Evolutionary conservation across 177 flowering plant species (phyloP), one percentile per base, ranked within the genome.

Genomic region (Vitis hybrid): DNA sequence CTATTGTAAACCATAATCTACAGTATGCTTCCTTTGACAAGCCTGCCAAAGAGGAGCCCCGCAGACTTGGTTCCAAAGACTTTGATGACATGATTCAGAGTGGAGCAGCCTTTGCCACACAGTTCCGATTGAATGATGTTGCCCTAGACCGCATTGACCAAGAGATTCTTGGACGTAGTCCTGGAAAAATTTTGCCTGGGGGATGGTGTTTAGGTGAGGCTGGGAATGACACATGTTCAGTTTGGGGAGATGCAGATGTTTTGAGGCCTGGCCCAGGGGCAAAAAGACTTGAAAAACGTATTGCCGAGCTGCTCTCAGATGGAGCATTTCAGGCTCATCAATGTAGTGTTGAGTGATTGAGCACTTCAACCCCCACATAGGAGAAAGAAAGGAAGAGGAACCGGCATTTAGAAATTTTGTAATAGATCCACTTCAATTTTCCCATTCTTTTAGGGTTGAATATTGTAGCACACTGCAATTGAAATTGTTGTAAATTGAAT

Each of bases 181-280:
- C 80, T 2, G 91, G 85, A 13, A 75, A 76, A 63, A 77, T 82
- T 52, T 88, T 84, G 5, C 97, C 97, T 13, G 99, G 98, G 52
- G 99, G 95, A 1, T 96, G 99, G 99, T 96, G 99, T 80, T 72
- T 96, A 66, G 98, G 93, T 49, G 88, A 81, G 17, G 1, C 74
- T 70, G 74, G 67, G 4, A 80, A 84, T 60, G 82, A 75, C 67
- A 82, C 82, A 2, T 96, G 99, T 72, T 57, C 72, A 0, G 75
- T 74, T 10, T 92, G 97, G 98, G 98, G 98, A 11, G 88, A 90
- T 82, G 85, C 92, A 17, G 78, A 83, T 60, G 77, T 93, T 74
- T 71, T 96, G 76, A 81, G 87, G 78, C 99, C 99, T 58, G 95
- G 99, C 21, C 79, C 84, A 3, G 97, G 95, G 57, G 87, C 97